Base-by-base conservation (phyloP, 2,329 filamentous ascomycete species). In the Chaetomiaceae sp. region DNA sequence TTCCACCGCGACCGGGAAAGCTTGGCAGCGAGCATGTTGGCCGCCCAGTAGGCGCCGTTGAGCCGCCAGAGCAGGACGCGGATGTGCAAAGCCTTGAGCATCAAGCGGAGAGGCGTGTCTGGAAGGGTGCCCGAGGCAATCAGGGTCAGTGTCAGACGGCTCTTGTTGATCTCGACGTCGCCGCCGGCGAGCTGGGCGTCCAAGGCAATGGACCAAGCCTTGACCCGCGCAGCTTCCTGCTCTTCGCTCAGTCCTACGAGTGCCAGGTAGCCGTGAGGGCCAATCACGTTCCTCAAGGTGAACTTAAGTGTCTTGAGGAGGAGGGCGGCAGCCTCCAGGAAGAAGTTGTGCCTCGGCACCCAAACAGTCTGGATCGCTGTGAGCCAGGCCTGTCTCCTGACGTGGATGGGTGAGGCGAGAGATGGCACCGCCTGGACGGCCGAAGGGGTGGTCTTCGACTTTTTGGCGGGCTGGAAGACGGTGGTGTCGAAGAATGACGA, bases 121-220 rank as follows among this genome's bases (percentile, higher is more conserved):
- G 91, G 91, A 1, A 96, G 76, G 0, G 91, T 96, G 22, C 87
- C 86, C 1, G 91, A 95, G 8, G 91, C 91, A 64, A 96, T 85
- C 23, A 96, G 78, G 0, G 91, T 96, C 46, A 96, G 76, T 0
- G 92, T 82, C 29, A 96, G 77, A 46, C 92, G 84, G 68, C 89
- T 91, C 69, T 88, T 91, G 75, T 87, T 95, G 62, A 96, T 88
- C 68, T 95, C 89, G 8, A 86, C 81, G 69, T 96, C 92, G 14
- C 92, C 91, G 38, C 92, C 92, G 9, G 89, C 89, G 19, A 97
- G 79, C 68, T 96, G 92, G 23, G 92, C 91, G 69, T 97, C 92
- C 51, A 96, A 80, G 14, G 91, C 91, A 64, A 96, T 96, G 31
- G 87, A 82, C 92, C 92, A 97, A 0, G 91, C 89, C 72, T 95